Base-by-base conservation (phyloP, 306 rosid species). In the Herpetospermum pedunculosum region DNA sequence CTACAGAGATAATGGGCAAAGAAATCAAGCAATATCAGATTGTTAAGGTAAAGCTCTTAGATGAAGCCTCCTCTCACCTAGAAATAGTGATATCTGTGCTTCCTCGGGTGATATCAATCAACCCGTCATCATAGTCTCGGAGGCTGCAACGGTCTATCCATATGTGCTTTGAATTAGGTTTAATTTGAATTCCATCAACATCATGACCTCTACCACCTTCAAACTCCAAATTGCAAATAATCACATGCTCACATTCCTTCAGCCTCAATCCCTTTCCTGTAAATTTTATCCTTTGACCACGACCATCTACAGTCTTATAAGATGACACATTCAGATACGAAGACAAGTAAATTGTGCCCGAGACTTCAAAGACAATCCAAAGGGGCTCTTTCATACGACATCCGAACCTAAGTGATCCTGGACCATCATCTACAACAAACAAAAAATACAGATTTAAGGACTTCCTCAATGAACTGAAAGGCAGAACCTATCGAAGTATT, bases 171-270 rank as follows among this genome's bases (percentile, higher is more conserved):
- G 96, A 89, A 44, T 95, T 95, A 21, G 99, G 99, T 63, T 95
- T 95, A 32, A 95, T 95, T 83, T 95, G 99, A 82, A 95, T 91
- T 63, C 78, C 99, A 81, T 95, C 99, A 35, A 81, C 92, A 87
- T 95, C 97, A 34, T 84, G 84, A 3, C 99, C 99, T 84, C 91
- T 87, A 16, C 99, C 99, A 41, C 96, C 99, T 88, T 89, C 96
- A 14, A 95, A 83, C 90, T 85, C 96, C 65, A 95, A 76, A 80
- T 95, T 91, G 87, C 99, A 95, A n/a, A 95, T 67, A 53, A 95
- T 95, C 3, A 91, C 96, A 78, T 91, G 99, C 55, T 95, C 96
- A 68, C 96, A 89, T 80, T 89, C 96, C 87, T 95, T 95, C 70
- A 95, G 75, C 81, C 92, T 83, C 83, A 95, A 79, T 8, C 97